Percentiles rank a stretch among this genome's conserved stretches.
Evolutionary conservation across 2,329 filamentous ascomycete genomes (phyloP).

Genomic region (Aschersonia sp.): DNA sequence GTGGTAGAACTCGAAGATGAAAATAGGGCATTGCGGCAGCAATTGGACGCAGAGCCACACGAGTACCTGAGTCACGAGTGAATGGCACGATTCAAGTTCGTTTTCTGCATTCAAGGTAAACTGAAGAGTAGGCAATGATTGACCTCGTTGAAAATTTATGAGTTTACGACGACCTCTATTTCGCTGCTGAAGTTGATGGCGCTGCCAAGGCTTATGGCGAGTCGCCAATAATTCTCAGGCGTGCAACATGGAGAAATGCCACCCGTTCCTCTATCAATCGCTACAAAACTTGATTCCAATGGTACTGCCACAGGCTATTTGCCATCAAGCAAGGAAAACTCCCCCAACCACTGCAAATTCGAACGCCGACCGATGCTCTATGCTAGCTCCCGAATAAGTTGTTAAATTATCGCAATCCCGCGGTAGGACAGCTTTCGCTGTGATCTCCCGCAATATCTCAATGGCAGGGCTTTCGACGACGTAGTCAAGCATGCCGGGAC

Average conservation of each 20-base stretch:
- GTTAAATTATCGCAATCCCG: neutral
- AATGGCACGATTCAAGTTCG: too few relatives aligned
- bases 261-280: too few relatives aligned
- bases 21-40: slow-evolving; percentile 16
- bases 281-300: too few relatives aligned
- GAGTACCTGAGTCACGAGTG: slow-evolving; percentile 7
- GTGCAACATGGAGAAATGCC: too few relatives aligned
- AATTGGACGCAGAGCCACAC: slow-evolving; percentile 7
- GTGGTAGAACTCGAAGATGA: slow-evolving; percentile 37
- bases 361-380: slow-evolving; percentile 22
- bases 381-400: slow-evolving; percentile 18
- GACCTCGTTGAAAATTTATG: too few relatives aligned
- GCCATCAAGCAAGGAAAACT: slow-evolving; percentile 5
- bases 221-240: too few relatives aligned
- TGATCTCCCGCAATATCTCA: neutral
- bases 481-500: slow-evolving; percentile 26
- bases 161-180: too few relatives aligned
- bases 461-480: slow-evolving; percentile 2
- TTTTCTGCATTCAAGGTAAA: too few relatives aligned
- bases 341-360: slow-evolving; percentile 9
- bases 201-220: too few relatives aligned
- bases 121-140: too few relatives aligned
- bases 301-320: neutral
- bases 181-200: too few relatives aligned
- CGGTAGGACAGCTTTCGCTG: too few relatives aligned